Conservation (phyloP, 352 stramenopile species). For the Thalassiosira livingstoniorum region DNA sequence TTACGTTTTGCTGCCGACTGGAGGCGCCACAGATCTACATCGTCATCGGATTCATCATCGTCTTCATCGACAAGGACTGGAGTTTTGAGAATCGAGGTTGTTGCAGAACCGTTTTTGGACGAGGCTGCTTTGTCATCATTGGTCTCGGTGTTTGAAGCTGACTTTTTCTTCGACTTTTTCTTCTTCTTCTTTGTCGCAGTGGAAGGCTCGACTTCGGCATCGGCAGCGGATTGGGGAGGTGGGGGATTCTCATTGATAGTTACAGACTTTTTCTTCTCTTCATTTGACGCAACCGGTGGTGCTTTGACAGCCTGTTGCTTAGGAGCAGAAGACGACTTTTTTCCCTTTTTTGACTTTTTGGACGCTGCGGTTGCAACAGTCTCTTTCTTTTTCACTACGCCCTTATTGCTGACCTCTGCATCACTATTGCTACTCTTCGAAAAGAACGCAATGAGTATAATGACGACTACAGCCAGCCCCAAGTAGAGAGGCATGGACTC, state of each 20-base stretch:
- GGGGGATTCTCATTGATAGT: neutral
- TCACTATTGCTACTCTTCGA: constrained; percentile 22
- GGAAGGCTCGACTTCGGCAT: neutral
- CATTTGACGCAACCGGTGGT: neutral
- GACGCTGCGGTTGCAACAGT: constrained; percentile 24
- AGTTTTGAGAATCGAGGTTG: constrained; percentile 9
- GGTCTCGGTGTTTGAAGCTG: neutral
- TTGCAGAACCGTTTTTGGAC: neutral
- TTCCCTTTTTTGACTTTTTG: constrained; percentile 61
- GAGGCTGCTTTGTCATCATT: constrained; percentile 1
- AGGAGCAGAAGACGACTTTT: neutral
- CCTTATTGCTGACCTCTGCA: constrained; percentile 13
- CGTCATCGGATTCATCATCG: constrained; percentile 37
- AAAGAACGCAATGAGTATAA: constrained; percentile 53
- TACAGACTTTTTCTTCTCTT: constrained; percentile 33
- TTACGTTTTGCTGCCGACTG: constrained; percentile 43
- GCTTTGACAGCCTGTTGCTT: constrained; percentile 15
- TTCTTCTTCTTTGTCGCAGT: constrained; percentile 52
- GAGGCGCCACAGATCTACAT: constrained; percentile 50
- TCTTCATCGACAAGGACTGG: constrained; percentile 8
- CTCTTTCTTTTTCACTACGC: constrained; percentile 30
- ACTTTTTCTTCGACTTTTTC: constrained; percentile 59
- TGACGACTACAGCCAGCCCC: constrained; percentile 45
- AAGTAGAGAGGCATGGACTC: constrained; percentile 41
- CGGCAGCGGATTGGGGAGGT: neutral